Evolutionary conservation across 2,329 filamentous ascomycete genomes (phyloP).

Genomic region (Ramichloridium luteum): DNA sequence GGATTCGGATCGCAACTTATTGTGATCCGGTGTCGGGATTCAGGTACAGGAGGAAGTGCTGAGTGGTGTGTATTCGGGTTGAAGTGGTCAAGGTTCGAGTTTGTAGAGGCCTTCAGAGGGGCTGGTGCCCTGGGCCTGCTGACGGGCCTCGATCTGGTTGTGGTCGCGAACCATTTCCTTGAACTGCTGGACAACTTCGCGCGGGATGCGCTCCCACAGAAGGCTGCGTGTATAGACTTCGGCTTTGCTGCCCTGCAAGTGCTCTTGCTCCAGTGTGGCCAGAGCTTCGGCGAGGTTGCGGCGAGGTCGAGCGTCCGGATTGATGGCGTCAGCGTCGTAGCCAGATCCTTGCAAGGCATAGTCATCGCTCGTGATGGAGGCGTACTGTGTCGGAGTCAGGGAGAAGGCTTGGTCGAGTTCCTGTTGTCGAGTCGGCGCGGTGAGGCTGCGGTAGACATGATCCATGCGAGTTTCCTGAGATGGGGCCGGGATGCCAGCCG

Average conservation of each 20-base stretch:
- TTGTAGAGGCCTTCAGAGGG: not conserved
- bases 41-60: no score
- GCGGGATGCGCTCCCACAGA: slow-evolving; percentile 86
- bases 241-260: slow-evolving; percentile 41
- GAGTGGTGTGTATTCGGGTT: no score
- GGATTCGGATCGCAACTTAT: no score
- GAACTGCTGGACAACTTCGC: slow-evolving; percentile 85
- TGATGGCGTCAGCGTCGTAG: slow-evolving; percentile 34
- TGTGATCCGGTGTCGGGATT: no score
- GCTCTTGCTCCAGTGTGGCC: slow-evolving; percentile 59
- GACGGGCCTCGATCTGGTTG: slow-evolving; percentile 19
- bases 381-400: slow-evolving; percentile 77
- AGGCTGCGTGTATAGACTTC: slow-evolving; percentile 89
- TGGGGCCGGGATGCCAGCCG: slow-evolving; percentile 6
- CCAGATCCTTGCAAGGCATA: no score
- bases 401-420: slow-evolving; percentile 80
- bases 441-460: slow-evolving; percentile 34
- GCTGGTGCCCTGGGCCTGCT: slow-evolving; percentile 10
- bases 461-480: slow-evolving; percentile 21
- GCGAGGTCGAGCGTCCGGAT: slow-evolving; percentile 30
- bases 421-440: slow-evolving; percentile 63
- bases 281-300: slow-evolving; percentile 72
- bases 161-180: slow-evolving; percentile 72
- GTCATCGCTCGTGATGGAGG: slow-evolving; percentile 58
- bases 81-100: slow-evolving; percentile 5